Base-by-base conservation (phyloP, 2,329 filamentous ascomycete species). In the Orbilia oligospora region DNA sequence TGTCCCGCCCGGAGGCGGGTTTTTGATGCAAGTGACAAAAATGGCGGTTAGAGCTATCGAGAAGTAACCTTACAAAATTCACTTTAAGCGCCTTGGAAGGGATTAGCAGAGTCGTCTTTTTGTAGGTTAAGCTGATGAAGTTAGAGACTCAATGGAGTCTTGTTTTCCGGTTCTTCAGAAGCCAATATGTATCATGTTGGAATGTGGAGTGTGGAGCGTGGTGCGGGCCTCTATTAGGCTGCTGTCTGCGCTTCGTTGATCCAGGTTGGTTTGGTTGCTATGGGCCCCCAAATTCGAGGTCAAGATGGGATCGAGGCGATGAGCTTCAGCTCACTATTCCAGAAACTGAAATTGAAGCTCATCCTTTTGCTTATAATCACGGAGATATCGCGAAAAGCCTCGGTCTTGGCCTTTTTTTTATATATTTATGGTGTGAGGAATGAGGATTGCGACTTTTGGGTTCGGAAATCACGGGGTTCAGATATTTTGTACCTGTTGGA, bases 1-100 rank as follows among this genome's bases (percentile, higher is more conserved):
- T 70, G 27, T 27, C 67, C 70, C 70, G 70, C 30, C 61, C 49
- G 70, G 49, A 67, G 33, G 51, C 70, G 61, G 70, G 49, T 51
- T 58, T 53, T 61, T 66, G 46, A 63, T 61, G 70, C 70, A 73
- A 38, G 49, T 72, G 58, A 72, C 69, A 73, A 73, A 36, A 48
- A 46, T 68, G 24, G 48, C 53, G 49, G 46, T 46, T 67, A 61
- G 49, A 72, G 69, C 44, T 44, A 16, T 46, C 44, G 44, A 46
- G 18, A 9, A 53, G 36, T 41, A 49, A 30, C 46, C 44, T 64
- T 46, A 48, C 56, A 27, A 33, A 20, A 24, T 61, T 36, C 36
- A 5, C 56, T 27, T 30, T 58, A 61, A 44, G 56, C 56, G 56
- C 56, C 36, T 61, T 27, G 56, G 36, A 61, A 44, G 44, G 44